Percentiles rank a stretch among this genome's conserved stretches.
Conservation (phyloP, 768 basidiomycete species). For the Tylopilus felleus region DNA sequence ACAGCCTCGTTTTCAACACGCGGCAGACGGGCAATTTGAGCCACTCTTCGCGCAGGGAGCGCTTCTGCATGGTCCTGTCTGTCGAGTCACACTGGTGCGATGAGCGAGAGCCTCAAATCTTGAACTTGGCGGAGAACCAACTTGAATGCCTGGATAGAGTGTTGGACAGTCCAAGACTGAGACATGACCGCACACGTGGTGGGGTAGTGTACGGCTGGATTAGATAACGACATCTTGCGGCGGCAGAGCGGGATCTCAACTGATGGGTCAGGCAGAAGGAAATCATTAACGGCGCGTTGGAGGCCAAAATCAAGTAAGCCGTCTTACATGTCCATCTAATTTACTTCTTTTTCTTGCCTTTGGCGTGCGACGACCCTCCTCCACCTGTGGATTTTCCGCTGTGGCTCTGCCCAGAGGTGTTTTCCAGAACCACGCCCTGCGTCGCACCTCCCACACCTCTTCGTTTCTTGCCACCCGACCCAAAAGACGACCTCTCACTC, state of each 20-base stretch:
- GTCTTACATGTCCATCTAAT: constrained; percentile 27
- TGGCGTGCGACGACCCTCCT: constrained; percentile 38
- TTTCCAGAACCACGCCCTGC: constrained; percentile 51
- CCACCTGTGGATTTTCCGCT: constrained; percentile 36
- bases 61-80: not conserved
- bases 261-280: constrained; percentile 16
- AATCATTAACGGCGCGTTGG: constrained; percentile 23
- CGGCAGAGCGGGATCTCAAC: constrained; percentile 17
- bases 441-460: constrained; percentile 62
- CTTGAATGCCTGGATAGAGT: no score
- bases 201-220: constrained; percentile 16
- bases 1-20: constrained; percentile 31
- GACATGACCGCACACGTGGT: constrained; percentile 15
- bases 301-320: constrained; percentile 14
- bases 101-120: not conserved
- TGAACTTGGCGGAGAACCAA: constrained; percentile 1
- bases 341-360: constrained; percentile 71
- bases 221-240: constrained; percentile 28
- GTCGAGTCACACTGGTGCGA: not conserved
- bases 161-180: not conserved
- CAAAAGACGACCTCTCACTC: constrained; percentile 64
- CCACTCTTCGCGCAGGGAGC: constrained; percentile 14
- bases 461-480: constrained; percentile 48
- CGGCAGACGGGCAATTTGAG: constrained; percentile 15
- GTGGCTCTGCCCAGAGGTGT: constrained; percentile 19